Evolutionary conservation across 805 yeast genomes (phyloP).

Genomic region (Metschnikowia kofuensis): DNA sequence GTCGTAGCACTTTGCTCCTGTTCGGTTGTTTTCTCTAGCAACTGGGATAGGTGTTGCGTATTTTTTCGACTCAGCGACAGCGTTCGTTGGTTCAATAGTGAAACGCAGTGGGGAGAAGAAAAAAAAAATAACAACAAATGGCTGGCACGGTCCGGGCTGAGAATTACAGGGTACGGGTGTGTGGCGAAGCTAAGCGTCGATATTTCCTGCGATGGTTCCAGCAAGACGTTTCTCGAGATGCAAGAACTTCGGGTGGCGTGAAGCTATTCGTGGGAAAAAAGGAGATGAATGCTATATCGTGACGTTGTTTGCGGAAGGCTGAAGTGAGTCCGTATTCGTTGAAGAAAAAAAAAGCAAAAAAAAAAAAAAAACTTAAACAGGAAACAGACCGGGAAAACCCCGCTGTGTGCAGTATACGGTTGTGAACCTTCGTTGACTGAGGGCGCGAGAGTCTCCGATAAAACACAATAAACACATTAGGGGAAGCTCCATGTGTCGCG

Average conservation of each 20-base stretch:
- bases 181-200: neutral
- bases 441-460: neutral
- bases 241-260: no score
- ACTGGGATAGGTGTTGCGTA: neutral
- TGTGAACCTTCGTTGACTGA: neutral
- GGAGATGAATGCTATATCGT: neutral
- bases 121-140: neutral
- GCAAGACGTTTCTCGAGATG: no score
- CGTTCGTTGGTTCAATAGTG: neutral
- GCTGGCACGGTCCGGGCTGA: neutral
- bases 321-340: constrained; percentile 7
- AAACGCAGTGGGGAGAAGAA: neutral
- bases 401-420: constrained; percentile 2
- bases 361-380: constrained; percentile 3
- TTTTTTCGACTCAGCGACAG: neutral
- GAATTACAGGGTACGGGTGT: neutral
- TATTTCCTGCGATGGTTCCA: no score
- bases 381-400: neutral
- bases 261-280: no score
- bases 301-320: constrained; percentile 1
- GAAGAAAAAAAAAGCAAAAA: constrained; percentile 2
- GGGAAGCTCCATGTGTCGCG: neutral
- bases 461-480: neutral
- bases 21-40: neutral
- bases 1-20: neutral